These are phyloP conservation scores for Saccharomycopsis hybrid DNA, from an alignment of 1,139 yeast genomes.

Conservation along the genomic window DNA sequence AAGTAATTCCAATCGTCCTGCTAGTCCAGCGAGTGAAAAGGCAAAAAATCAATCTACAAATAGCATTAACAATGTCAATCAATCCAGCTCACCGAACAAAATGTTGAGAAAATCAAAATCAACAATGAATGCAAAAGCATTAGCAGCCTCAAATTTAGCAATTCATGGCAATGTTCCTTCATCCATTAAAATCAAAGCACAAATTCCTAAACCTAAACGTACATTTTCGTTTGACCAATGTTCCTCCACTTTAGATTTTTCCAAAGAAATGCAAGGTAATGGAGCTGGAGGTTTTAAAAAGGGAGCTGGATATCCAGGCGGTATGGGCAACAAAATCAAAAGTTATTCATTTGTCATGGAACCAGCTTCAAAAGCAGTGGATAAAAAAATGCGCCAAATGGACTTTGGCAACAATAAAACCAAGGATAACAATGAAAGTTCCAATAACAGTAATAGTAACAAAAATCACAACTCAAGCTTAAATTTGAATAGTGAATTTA, in stretches of 20 bases:
- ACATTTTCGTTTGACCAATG: conserved; percentile 21
- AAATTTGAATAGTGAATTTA: conserved; percentile 9
- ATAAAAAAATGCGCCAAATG: too few species aligned
- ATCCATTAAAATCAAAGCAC: conserved; percentile 13
- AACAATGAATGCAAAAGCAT: conserved; percentile 8
- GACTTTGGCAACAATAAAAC: too few species aligned
- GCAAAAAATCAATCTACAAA: background rate
- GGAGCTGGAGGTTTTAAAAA: too few species aligned
- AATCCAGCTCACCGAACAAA: conserved; percentile 5
- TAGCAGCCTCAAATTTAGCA: background rate
- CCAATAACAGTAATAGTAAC: too few species aligned
- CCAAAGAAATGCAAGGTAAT: conserved; percentile 7
- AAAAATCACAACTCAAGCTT: background rate
- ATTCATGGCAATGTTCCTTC: background rate
- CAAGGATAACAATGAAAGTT: too few species aligned
- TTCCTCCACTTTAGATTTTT: conserved; percentile 21
- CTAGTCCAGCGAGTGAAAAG: conserved; percentile 11
- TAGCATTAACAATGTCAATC: background rate
- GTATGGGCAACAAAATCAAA: conserved; percentile 3
- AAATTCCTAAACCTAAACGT: conserved; percentile 11
- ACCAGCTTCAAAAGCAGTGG: conserved; percentile 9
- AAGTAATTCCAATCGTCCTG: background rate
- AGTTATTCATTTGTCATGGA: conserved; percentile 15
- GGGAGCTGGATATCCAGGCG: background rate
- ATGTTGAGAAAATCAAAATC: conserved; percentile 12